Evolutionary conservation across 202 grass and related monocot genomes (phyloP).

Genomic region (Digitaria exilis): DNA sequence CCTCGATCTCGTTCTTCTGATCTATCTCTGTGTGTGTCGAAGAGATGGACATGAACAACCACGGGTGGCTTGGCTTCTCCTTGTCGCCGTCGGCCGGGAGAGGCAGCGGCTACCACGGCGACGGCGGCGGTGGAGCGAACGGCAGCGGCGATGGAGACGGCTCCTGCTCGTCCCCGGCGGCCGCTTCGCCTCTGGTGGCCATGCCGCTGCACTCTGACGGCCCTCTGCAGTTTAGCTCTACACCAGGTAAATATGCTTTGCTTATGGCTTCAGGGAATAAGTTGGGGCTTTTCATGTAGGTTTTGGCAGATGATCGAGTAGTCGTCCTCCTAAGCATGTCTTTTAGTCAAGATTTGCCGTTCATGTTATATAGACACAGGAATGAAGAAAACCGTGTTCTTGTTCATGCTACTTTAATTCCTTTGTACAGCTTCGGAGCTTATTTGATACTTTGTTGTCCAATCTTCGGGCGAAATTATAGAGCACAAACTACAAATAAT

Average conservation of each 20-base stretch:
- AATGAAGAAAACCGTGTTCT: not conserved
- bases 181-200: slow-evolving; percentile 27
- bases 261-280: not conserved
- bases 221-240: slow-evolving; percentile 20
- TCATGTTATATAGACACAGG: not conserved
- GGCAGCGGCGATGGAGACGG: slow-evolving; percentile 12
- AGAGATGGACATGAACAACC: slow-evolving; percentile 68
- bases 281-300: not conserved
- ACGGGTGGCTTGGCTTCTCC: slow-evolving; percentile 72
- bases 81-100: slow-evolving; percentile 36
- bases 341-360: not conserved
- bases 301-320: not conserved
- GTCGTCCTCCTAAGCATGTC: not conserved
- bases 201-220: slow-evolving; percentile 41
- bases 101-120: slow-evolving; percentile 23
- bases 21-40: not conserved
- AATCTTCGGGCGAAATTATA: not conserved
- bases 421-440: not conserved
- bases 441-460: not conserved
- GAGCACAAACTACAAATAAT: not conserved
- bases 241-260: slow-evolving; percentile 5
- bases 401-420: not conserved
- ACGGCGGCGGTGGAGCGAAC: not conserved
- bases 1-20: not conserved
- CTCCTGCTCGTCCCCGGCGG: slow-evolving; percentile 23